These are phyloP conservation scores for Suhomyces faveliae DNA, from an alignment of 805 yeast species.

Conservation along the genomic window DNA sequence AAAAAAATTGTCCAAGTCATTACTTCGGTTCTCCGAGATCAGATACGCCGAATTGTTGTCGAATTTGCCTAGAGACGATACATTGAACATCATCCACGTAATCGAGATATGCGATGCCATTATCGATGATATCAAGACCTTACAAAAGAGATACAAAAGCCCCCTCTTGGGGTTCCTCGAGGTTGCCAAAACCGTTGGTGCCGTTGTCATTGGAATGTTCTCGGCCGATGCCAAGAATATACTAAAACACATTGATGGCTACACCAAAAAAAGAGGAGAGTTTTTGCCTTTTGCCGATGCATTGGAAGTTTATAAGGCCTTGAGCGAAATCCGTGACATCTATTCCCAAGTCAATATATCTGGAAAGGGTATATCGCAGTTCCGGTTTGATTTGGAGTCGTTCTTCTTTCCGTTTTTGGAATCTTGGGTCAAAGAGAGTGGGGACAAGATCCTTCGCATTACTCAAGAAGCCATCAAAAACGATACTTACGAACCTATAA, in stretches of 20 bases:
- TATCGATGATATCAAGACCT: constrained; percentile 44
- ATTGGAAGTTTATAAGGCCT: constrained; percentile 51
- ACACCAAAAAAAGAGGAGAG: constrained; percentile 30
- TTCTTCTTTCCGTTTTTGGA: constrained; percentile 45
- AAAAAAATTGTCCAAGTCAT: constrained; percentile 31
- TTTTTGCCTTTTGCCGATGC: constrained; percentile 54
- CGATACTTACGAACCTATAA: constrained; percentile 58
- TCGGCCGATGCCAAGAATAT: constrained; percentile 54
- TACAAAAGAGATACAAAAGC: constrained; percentile 59
- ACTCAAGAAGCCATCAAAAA: constrained; percentile 54
- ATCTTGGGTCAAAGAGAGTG: constrained; percentile 45
- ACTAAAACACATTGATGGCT: constrained; percentile 48
- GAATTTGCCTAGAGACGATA: constrained; percentile 56
- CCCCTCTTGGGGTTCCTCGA: constrained; percentile 60
- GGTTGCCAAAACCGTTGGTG: constrained; percentile 50
- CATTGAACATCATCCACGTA: constrained; percentile 54
- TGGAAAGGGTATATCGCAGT: constrained; percentile 22
- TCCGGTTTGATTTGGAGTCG: constrained; percentile 56
- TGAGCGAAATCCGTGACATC: constrained; percentile 52
- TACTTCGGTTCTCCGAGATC: constrained; percentile 35
- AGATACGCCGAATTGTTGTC: constrained; percentile 41
- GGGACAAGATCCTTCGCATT: constrained; percentile 44
- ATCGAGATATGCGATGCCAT: constrained; percentile 56
- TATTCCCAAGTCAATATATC: constrained; percentile 47
- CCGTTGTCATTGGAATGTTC: constrained; percentile 50